A percentile compares a stretch with the other conserved stretches of the same genome.
Evolutionary conservation across 2,329 filamentous ascomycete species (phyloP).

Genomic region (Ascochyta clinopodiicola): DNA sequence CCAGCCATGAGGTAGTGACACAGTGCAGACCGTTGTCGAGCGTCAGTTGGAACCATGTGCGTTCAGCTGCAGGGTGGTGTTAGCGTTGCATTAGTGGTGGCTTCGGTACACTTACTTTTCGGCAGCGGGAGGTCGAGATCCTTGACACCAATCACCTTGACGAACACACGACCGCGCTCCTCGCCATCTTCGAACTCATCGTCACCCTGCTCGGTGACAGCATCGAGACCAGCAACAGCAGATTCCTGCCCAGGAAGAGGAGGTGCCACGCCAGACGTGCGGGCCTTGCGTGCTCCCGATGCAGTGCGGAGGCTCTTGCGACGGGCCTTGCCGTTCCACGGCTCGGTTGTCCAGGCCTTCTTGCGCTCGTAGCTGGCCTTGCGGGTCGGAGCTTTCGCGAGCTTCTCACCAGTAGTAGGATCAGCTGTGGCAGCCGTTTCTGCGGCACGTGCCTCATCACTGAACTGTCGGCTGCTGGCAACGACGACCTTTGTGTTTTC

Average conservation of each 20-base stretch:
- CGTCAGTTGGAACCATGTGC: constrained; percentile 92
- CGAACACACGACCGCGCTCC: constrained; percentile 89
- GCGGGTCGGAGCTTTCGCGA: constrained; percentile 73
- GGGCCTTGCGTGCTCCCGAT: constrained; percentile 66
- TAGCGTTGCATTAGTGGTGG: constrained; percentile 6
- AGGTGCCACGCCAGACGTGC: constrained; percentile 69
- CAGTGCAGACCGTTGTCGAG: constrained; percentile 98
- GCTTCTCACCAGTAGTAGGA: constrained; percentile 38
- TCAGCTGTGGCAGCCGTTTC: constrained; percentile 42
- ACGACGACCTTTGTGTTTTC: constrained; percentile 98
- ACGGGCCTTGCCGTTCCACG: constrained; percentile 86
- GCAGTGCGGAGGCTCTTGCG: constrained; percentile 68
- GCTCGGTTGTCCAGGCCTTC: constrained; percentile 94
- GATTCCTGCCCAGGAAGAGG: constrained; percentile 89
- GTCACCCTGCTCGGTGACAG: constrained; percentile 73
- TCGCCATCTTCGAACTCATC: constrained; percentile 75
- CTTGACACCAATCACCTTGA: constrained; percentile 98
- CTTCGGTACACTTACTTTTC: constrained; percentile 69
- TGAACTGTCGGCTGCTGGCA: constrained; percentile 72
- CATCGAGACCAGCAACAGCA: constrained; percentile 69
- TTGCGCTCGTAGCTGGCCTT: constrained; percentile 70
- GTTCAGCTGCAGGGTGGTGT: constrained; percentile 68
- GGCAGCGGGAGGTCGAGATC: constrained; percentile 91
- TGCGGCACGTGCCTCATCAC: constrained; percentile 66
- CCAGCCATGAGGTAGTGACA: constrained; percentile 94